phyloP scores from a whole-genome alignment of 208 protist species.

The Paratrypanosoma confusum region DNA sequence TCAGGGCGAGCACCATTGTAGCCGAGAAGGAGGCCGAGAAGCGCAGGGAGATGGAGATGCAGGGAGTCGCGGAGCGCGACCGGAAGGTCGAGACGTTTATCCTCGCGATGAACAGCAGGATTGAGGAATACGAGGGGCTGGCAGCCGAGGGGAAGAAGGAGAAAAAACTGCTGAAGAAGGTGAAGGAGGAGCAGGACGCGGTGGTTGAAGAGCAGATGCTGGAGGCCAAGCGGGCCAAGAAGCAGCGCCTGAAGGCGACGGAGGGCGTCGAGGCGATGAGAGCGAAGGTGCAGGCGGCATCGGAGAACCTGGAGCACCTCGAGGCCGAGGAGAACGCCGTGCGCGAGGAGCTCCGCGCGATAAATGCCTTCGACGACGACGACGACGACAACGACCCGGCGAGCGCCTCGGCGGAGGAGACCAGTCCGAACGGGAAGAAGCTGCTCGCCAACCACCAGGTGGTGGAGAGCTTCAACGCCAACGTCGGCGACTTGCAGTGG shows the following conservation, averaged over 20 bases:
- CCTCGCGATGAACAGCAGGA: slow-evolving; percentile 66
- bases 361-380: not conserved
- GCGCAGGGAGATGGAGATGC: no score
- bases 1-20: slow-evolving; percentile 14
- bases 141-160: slow-evolving; percentile 38
- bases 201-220: slow-evolving; percentile 38
- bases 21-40: slow-evolving; percentile 42
- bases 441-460: slow-evolving; percentile 26
- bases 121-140: slow-evolving; percentile 73
- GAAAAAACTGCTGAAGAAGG: slow-evolving; percentile 65
- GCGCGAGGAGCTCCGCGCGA: not conserved
- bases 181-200: slow-evolving; percentile 37
- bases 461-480: slow-evolving; percentile 48
- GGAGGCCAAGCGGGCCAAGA: slow-evolving; percentile 79
- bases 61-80: slow-evolving; percentile 27
- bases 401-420: not conserved
- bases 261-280: slow-evolving; percentile 29
- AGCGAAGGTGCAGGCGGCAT: slow-evolving; percentile 10
- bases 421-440: slow-evolving; percentile 18
- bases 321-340: slow-evolving; percentile 17
- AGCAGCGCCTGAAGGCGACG: slow-evolving; percentile 51
- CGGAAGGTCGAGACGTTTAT: slow-evolving; percentile 43
- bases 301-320: slow-evolving; percentile 5
- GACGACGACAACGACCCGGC: slow-evolving; percentile 1
- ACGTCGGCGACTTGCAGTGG: slow-evolving; percentile 35